Evolutionary conservation across 2,329 filamentous ascomycete species (phyloP), one percentile per base, ranked within the genome.

Genomic region (Mollisiaceae sp.): DNA sequence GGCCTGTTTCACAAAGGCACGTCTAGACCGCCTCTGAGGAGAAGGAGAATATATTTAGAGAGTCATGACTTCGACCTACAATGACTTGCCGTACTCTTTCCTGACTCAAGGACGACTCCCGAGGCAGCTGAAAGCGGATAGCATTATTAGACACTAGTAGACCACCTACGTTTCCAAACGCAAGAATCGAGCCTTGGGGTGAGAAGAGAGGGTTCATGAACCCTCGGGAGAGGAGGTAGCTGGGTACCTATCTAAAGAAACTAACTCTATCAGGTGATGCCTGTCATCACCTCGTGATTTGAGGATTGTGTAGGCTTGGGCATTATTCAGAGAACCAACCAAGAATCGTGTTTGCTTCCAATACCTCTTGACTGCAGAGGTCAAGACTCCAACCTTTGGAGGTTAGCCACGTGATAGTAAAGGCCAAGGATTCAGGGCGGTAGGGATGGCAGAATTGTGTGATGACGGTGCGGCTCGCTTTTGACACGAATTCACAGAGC

Each of bases 401-500:
- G 27, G 27, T 32, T 6, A 32, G 27, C 3, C 27, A 32, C 27
- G 27, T 32, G 27, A 32, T 32, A 32, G 27, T 32, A 32, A 32
- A 32, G 6, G 6, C 27, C 27, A 32, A 32, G 27, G 3, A 52
- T 22, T 18, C 11, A 52, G 22, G 14, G 47, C 47, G 47, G 47
- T 52, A 32, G 27, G 27, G 3, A 32, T 32, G 27, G 27, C 27
- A 32, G n/a, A 18, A 54, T 35, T 14, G 4, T 27, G 11, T 4
- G 11, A 6, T 35, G 50, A 32, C 24, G 50, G 18, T 35, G 50
- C 50, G 8, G 50, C 22, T 32, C 50, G 12, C 38, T 32, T 11
- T 39, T 8, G 35, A 39, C 35, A 57, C 55, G 35, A 57, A 39
- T 57, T 41, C 55, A 39, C n/a, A 35, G n/a, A 57, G 55, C 55